Percentiles rank a stretch among this genome's conserved stretches.
Evolutionary conservation across 306 rosid species (phyloP).

Genomic region (Betula pendula): DNA sequence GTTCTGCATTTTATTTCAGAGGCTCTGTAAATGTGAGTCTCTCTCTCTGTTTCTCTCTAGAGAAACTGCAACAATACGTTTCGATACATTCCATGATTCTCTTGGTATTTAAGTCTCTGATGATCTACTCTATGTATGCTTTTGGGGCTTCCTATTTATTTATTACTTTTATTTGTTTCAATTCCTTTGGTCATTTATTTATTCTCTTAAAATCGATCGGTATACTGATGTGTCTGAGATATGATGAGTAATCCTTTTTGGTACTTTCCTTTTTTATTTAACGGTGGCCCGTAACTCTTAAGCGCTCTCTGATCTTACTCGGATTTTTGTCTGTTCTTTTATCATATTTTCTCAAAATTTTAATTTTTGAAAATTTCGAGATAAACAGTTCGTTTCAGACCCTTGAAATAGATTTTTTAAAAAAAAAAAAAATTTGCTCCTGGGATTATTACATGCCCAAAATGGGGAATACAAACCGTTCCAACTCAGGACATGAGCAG

Average conservation of each 20-base stretch:
- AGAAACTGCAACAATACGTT: constrained; percentile 87
- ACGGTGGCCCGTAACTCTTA: constrained; percentile 56
- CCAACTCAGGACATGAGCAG: too few relatives aligned
- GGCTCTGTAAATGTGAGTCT: neutral
- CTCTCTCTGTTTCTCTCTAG: neutral
- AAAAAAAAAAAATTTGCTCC: too few relatives aligned
- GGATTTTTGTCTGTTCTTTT: neutral
- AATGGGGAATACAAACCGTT: too few relatives aligned
- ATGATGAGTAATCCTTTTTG: constrained; percentile 59
- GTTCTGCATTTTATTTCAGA: neutral
- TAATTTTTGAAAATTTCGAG: neutral
- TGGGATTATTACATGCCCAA: too few relatives aligned
- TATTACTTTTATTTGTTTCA: neutral
- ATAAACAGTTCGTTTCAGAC: too few relatives aligned
- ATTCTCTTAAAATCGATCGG: neutral
- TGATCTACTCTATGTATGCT: constrained; percentile 20
- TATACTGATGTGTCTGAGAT: constrained; percentile 19
- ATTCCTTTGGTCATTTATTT: neutral
- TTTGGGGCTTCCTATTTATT: neutral
- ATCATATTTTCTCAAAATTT: neutral
- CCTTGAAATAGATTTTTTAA: too few relatives aligned
- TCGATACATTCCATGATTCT: constrained; percentile 68
- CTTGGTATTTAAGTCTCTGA: constrained; percentile 86
- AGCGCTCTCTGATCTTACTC: constrained; percentile 54
- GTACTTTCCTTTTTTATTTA: constrained; percentile 47